Conservation (phyloP, 345 rosid species). For the Corchorus olitorius region DNA sequence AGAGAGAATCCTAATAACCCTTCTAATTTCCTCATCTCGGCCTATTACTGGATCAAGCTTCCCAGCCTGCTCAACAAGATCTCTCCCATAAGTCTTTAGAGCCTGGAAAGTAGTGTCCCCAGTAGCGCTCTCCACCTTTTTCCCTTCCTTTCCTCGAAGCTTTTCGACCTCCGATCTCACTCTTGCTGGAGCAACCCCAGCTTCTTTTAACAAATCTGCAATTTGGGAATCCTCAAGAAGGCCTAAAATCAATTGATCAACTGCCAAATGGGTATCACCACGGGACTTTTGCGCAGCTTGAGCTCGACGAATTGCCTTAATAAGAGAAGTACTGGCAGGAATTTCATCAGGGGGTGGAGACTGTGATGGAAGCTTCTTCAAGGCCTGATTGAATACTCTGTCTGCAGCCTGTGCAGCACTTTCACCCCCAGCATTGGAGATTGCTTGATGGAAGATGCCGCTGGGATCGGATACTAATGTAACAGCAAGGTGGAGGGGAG, state of each 20-base stretch:
- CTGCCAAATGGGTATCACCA: constrained; percentile 75
- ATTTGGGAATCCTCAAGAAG: constrained; percentile 88
- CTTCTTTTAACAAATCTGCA: constrained; percentile 65
- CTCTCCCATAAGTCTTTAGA: constrained; percentile 86
- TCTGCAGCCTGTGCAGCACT: constrained; percentile 59
- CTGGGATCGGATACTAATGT: constrained; percentile 67
- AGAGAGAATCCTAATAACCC: constrained; percentile 80
- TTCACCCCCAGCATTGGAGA: constrained; percentile 58
- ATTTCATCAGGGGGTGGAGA: constrained; percentile 75
- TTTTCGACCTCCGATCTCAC: constrained; percentile 81
- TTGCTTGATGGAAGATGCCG: constrained; percentile 71
- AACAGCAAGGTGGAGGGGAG: constrained; percentile 80
- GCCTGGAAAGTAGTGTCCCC: constrained; percentile 82
- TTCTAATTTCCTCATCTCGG: constrained; percentile 82
- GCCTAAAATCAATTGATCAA: constrained; percentile 76
- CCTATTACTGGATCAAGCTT: constrained; percentile 95
- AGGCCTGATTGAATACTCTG: constrained; percentile 67
- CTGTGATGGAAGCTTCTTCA: constrained; percentile 82
- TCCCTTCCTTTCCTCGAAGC: constrained; percentile 86
- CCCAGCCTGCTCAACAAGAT: constrained; percentile 90
- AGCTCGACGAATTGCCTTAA: constrained; percentile 72
- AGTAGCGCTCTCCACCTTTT: constrained; percentile 86
- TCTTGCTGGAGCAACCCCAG: constrained; percentile 52
- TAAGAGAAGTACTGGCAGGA: constrained; percentile 71
- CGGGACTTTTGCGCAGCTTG: constrained; percentile 70